These are phyloP conservation scores for Malassezia dermatis DNA, from an alignment of 1,284 basidiomycete genomes.

Conservation along the genomic window DNA sequence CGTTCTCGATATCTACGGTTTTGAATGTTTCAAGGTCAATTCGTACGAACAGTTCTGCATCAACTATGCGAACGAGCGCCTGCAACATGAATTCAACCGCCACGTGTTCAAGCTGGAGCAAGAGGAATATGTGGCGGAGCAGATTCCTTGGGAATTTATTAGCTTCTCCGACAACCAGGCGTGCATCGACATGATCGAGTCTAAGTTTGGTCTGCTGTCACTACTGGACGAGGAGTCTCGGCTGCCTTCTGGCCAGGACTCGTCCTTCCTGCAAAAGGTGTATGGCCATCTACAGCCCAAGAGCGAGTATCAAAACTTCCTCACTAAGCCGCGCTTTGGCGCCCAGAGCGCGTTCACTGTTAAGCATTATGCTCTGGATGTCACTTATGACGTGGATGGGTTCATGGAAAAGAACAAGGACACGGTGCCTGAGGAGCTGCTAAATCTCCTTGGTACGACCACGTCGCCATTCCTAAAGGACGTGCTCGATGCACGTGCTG, in stretches of 20 bases:
- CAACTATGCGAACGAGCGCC: slow-evolving; percentile 98
- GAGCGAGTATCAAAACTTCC: slow-evolving; percentile 74
- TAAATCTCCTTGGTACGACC: slow-evolving; percentile 70
- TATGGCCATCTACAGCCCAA: slow-evolving; percentile 69
- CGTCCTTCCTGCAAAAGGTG: slow-evolving; percentile 87
- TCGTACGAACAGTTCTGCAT: slow-evolving; percentile 99
- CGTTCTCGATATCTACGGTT: slow-evolving; percentile 67
- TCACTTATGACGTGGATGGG: slow-evolving; percentile 94
- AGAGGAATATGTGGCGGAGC: slow-evolving; percentile 94
- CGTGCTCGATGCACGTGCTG: slow-evolving; percentile 73
- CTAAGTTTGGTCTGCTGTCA: slow-evolving; percentile 86
- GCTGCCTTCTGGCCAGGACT: slow-evolving; percentile 81
- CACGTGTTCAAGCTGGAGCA: slow-evolving; percentile 67
- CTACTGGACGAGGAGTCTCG: slow-evolving; percentile 96
- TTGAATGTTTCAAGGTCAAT: slow-evolving; percentile 54
- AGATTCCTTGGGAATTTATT: slow-evolving; percentile 99
- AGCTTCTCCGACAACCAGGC: slow-evolving; percentile 97
- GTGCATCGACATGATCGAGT: slow-evolving; percentile 96
- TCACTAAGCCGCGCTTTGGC: slow-evolving; percentile 96
- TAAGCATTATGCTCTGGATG: slow-evolving; percentile 93
- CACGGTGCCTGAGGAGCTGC: slow-evolving; percentile 96
- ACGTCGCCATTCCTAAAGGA: slow-evolving; percentile 89
- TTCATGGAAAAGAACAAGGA: slow-evolving; percentile 99
- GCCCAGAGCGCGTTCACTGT: slow-evolving; percentile 86
- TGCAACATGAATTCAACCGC: slow-evolving; percentile 68